These are phyloP conservation scores for Diversispora epigaea DNA, from an alignment of 192 early-diverging fungal species.

Conservation along the genomic window DNA sequence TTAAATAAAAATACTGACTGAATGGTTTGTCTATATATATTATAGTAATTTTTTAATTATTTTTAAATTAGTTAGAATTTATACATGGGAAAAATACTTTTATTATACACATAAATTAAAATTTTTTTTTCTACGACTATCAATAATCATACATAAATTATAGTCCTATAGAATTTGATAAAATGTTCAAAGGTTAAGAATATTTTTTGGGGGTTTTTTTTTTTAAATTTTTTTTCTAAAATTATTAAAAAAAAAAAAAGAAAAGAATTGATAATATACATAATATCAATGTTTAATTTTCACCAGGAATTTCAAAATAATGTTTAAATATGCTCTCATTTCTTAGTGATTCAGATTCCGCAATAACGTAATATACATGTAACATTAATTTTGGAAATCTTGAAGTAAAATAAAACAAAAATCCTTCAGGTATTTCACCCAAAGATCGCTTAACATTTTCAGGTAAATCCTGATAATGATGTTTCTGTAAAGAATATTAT, in stretches of 20 bases:
- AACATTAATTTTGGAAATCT: conserved; percentile 87
- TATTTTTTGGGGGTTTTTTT: no score
- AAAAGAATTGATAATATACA: no score
- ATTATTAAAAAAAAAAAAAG: neutral
- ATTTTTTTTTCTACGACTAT: no score
- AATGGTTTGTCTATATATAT: no score
- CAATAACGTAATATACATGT: conserved; percentile 85
- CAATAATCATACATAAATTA: no score
- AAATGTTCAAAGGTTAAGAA: no score
- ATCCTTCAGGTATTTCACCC: conserved; percentile 85
- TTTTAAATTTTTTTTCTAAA: neutral
- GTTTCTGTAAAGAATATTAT: conserved; percentile 65
- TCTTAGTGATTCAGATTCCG: conserved; percentile 58
- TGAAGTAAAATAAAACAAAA: conserved; percentile 85
- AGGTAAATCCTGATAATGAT: conserved; percentile 94
- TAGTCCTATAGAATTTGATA: no score
- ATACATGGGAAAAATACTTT: no score
- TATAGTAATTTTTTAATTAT: no score
- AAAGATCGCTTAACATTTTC: conserved; percentile 70
- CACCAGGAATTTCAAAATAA: conserved; percentile 55
- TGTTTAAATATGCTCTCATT: conserved; percentile 67
- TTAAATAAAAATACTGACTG: no score
- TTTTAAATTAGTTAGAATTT: no score
- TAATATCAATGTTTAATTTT: conserved; percentile 3
- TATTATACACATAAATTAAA: no score